Percentiles rank a stretch among this genome's conserved stretches.
These are phyloP conservation scores for Chlorencoelia australis DNA, from an alignment of 2,329 filamentous ascomycete genomes.

Conservation along the genomic window DNA sequence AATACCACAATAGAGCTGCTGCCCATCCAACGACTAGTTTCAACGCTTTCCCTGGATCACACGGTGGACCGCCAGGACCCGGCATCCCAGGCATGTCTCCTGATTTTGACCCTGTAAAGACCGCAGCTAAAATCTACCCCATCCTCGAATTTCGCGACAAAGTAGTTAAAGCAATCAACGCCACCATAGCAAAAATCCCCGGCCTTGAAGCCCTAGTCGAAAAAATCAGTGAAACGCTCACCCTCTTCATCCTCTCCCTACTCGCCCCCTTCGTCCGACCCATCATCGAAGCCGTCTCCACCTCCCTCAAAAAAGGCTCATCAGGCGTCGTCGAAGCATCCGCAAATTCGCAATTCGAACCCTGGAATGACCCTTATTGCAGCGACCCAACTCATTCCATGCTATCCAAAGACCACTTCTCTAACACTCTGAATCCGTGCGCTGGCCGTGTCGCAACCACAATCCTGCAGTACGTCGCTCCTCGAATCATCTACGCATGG, in stretches of 20 bases:
- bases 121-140: slow-evolving; percentile 77
- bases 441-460: slow-evolving; percentile 64
- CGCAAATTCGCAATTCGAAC: slow-evolving; percentile 65
- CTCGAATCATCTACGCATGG: slow-evolving; percentile 86
- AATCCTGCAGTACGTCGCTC: slow-evolving; percentile 78
- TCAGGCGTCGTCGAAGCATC: slow-evolving; percentile 56
- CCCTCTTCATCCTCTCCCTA: slow-evolving; percentile 82
- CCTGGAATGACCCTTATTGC: slow-evolving; percentile 67
- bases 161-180: slow-evolving; percentile 77
- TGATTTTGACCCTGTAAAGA: slow-evolving; percentile 69
- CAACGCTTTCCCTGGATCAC: slow-evolving; percentile 21
- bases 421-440: slow-evolving; percentile 66
- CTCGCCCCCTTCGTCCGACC: slow-evolving; percentile 87
- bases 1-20: slow-evolving; percentile 44
- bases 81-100: slow-evolving; percentile 65
- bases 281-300: slow-evolving; percentile 78
- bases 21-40: slow-evolving; percentile 18
- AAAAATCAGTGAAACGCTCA: slow-evolving; percentile 86
- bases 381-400: slow-evolving; percentile 75
- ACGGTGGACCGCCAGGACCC: slow-evolving; percentile 35
- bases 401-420: slow-evolving; percentile 77
- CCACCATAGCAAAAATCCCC: slow-evolving; percentile 80
- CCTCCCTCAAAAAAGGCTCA: slow-evolving; percentile 77
- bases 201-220: slow-evolving; percentile 81
- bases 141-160: slow-evolving; percentile 91